Conservation (phyloP, 2,329 filamentous ascomycete species). For the Botryotinia convoluta region DNA sequence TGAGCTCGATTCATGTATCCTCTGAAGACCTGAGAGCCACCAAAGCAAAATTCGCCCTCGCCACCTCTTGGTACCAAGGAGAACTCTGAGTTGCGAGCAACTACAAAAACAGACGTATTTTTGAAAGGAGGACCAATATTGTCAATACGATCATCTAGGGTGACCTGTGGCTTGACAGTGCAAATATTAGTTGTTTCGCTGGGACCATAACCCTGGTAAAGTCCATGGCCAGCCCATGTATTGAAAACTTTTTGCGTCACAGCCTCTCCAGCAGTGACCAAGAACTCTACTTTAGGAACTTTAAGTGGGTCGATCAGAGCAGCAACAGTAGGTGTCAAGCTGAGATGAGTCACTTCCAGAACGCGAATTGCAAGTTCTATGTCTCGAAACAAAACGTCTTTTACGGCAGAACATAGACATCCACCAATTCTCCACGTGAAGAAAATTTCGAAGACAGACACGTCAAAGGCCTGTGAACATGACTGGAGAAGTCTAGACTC, state of each 20-base stretch:
- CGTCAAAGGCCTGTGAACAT: constrained; percentile 81
- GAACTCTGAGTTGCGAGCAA: constrained; percentile 44
- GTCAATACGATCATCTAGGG: constrained; percentile 56
- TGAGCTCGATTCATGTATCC: constrained; percentile 70
- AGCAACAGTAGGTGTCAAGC: constrained; percentile 82
- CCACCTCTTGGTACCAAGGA: constrained; percentile 64
- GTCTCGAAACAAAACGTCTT: constrained; percentile 71
- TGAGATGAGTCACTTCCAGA: constrained; percentile 72
- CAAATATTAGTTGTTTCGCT: constrained; percentile 89
- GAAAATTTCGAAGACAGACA: constrained; percentile 89
- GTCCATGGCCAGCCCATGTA: constrained; percentile 62
- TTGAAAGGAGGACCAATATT: constrained; percentile 73
- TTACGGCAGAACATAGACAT: constrained; percentile 71
- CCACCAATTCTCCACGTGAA: constrained; percentile 78
- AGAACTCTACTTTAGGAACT: constrained; percentile 68
- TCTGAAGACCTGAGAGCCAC: constrained; percentile 74
- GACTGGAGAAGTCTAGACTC: constrained; percentile 67
- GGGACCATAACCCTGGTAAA: constrained; percentile 82
- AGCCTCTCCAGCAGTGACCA: constrained; percentile 79
- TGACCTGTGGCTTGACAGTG: constrained; percentile 64
- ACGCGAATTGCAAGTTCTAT: constrained; percentile 64
- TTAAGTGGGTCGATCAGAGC: constrained; percentile 66
- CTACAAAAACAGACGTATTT: constrained; percentile 63
- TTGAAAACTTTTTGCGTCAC: constrained; percentile 69
- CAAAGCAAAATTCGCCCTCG: constrained; percentile 82